Conservation (phyloP, 78 protist species). For the Dictyostelium intermedium region DNA sequence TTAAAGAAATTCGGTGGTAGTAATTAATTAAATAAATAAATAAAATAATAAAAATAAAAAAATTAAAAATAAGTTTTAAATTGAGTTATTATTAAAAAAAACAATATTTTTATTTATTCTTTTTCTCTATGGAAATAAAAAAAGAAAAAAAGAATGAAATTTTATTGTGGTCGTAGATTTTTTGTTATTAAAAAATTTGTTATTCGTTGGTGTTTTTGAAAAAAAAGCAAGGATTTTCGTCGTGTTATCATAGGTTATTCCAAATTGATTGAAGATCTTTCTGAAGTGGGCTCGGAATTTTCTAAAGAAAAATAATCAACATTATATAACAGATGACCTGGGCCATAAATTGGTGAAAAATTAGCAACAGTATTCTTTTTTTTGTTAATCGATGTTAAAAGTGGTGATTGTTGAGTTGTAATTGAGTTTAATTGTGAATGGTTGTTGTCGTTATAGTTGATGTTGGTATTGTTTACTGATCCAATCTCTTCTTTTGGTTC, state of each 20-base stretch:
- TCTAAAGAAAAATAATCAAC: neutral
- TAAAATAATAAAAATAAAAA: neutral
- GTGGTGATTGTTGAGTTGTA: neutral
- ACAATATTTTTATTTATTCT: neutral
- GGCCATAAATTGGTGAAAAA: neutral
- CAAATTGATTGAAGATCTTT: neutral
- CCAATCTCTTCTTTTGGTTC: neutral
- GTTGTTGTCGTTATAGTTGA: neutral
- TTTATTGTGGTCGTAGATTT: neutral
- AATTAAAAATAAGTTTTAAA: neutral
- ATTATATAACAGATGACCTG: neutral
- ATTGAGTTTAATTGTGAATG: neutral
- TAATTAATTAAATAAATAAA: neutral
- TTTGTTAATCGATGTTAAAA: neutral
- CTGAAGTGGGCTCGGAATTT: neutral
- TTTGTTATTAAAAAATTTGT: too few species aligned
- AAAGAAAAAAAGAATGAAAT: neutral
- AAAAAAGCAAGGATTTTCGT: too few species aligned
- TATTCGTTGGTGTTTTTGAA: neutral
- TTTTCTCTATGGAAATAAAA: neutral
- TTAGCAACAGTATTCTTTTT: neutral
- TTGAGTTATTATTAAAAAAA: too few species aligned
- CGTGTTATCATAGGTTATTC: neutral
- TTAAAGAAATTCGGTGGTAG: conserved; percentile 35
- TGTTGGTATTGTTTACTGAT: neutral